Base-by-base conservation (phyloP, 768 basidiomycete species). In the Tylopilus rubrobrunneus region DNA sequence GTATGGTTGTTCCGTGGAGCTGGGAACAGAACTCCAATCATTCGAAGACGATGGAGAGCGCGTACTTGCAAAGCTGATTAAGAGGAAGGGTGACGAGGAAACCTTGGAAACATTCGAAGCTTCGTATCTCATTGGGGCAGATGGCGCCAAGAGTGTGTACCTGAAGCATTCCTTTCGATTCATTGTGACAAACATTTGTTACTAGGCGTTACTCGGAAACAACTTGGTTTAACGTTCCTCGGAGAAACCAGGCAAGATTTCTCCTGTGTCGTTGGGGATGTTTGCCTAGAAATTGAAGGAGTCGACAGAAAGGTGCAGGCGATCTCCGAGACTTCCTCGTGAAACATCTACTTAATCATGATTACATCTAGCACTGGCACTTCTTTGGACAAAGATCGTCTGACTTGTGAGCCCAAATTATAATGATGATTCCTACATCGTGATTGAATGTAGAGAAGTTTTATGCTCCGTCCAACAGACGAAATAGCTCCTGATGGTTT, bases 91-190 rank as follows among this genome's bases (percentile, higher is more conserved):
- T 12, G 34, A 12, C 34, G 14, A 34, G 5, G 34, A 34, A 3
- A 34, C 5, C 34, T 34, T 51, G n/a, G 73, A 77, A 52, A 62
- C 46, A 3, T 53, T 67, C 7, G 59, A 53, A 8, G 61, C 57
- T n/a, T 61, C 66, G 2, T 77, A 66, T 57, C 56, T 80, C 1
- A 61, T 78, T 14, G 77, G 77, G 2, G 64, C 71, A 0, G 79
- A 78, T 54, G 75, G 76, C 15, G 77, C 73, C 0, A 66, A 53
- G 45, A 60, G 68, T 66, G 14, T n/a, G 61, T 56, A 7, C 46
- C 11, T 25, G 5, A 23, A 19, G 17, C 17, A 14, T 4, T 5
- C 2, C 9, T 14, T 45, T 25, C 14, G 5, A 33, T n/a, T n/a
- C 12, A 19, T 15, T 28, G 36, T 7, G 12, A 17, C 27, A 7